Percentiles rank a stretch among this genome's conserved stretches.
Conservation (phyloP, 2,329 filamentous ascomycete genomes). For the Penicillium palitans region DNA sequence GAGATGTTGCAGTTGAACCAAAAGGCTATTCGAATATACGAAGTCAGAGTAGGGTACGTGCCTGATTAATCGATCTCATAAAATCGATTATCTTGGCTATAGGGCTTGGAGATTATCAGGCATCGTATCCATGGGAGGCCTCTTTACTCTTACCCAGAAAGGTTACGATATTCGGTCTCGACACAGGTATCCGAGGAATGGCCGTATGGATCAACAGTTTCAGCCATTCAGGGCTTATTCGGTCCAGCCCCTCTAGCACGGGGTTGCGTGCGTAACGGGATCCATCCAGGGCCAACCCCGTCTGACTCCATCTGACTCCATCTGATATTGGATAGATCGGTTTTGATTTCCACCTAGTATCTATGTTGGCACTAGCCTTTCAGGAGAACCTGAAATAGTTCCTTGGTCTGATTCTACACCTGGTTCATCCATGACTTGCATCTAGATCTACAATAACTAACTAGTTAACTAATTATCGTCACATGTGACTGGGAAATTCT, state of each 20-base stretch:
- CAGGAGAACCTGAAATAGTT: not conserved
- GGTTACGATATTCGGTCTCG: not conserved
- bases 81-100: not conserved
- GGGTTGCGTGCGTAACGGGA: not conserved
- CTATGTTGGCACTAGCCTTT: not conserved
- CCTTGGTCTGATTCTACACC: not conserved
- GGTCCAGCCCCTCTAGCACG: not conserved
- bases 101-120: not conserved
- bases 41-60: not conserved
- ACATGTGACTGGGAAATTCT: not conserved
- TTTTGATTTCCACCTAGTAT: not conserved
- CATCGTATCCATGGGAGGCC: constrained; percentile 15
- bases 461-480: no score
- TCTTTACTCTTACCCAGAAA: constrained; percentile 11
- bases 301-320: not conserved
- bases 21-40: not conserved
- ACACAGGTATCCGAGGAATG: not conserved
- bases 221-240: not conserved
- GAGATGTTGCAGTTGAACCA: not conserved
- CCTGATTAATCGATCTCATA: not conserved
- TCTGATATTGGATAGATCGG: not conserved
- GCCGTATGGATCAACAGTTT: not conserved
- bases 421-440: not conserved
- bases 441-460: not conserved
- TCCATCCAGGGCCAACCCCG: not conserved